Base-by-base conservation (phyloP, 2,329 filamentous ascomycete genomes). In the Ceratocystiopsis minuta region DNA sequence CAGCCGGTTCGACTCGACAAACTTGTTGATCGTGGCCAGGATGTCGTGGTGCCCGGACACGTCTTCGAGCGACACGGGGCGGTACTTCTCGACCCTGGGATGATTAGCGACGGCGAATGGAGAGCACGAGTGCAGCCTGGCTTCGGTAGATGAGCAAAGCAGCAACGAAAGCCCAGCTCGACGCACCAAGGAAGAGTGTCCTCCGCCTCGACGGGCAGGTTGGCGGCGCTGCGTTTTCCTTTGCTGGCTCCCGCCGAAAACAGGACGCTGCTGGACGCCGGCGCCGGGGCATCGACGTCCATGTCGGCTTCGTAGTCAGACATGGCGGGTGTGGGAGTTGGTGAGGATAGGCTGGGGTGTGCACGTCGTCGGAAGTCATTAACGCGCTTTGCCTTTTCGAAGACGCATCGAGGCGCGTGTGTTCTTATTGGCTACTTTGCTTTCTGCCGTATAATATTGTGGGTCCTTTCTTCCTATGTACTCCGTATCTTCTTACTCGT, bases 1-100 rank as follows among this genome's bases (percentile, higher is more conserved):
- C 41, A 98, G 70, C 51, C 87, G 76, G 62, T 98, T 96, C 44
- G 83, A 74, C 56, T 96, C 87, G 56, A 98, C 75, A 54, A 98
- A 98, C 58, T 87, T 90, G 68, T 95, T 95, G 64, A 98, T 93
- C 2, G 90, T 98, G 5, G 87, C 78, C 49, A 98, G 76, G 55
- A 98, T 96, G 60, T 98, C 90, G 56, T 95, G 82, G 60, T 98
- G 90, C 16, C 90, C 90, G 3, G 86, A 93, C 44, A 98, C 90
- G 60, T 98, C 90, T 51, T 80, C 75, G 37, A 98, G 74, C 2
- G 82, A 85, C 47, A 78, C 78, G 16, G 90, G 90, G 41, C 90
- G 76, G 62, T 96, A 98, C 56, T 98, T 98, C 57, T 98, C 90
- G 10, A 98, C 86, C 87, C 82, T 86, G 46, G 2, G 7, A 2